phyloP scores from a whole-genome alignment of 148 eudicot species.

The Arbutus unedo region DNA sequence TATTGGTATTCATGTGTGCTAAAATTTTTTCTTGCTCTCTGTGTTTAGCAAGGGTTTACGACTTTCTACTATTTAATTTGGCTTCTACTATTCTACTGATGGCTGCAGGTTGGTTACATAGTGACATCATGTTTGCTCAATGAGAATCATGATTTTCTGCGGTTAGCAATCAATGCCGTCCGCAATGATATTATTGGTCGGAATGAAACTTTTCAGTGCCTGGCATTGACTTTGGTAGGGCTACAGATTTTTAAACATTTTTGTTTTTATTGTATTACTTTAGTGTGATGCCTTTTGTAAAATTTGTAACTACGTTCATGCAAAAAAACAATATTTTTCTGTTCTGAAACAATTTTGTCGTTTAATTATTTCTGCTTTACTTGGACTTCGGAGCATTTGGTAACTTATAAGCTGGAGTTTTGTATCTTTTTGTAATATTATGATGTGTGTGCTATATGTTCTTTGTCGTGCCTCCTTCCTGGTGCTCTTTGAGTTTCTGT shows the following conservation, averaged over 20 bases:
- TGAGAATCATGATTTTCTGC: conserved; percentile 94
- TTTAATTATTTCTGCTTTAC: not conserved
- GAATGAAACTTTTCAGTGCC: conserved; percentile 97
- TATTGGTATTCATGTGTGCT: not conserved
- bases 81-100: conserved; percentile 41
- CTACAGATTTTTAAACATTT: conserved; percentile 31
- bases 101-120: conserved; percentile 92
- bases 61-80: conserved; percentile 57
- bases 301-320: not conserved
- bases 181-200: conserved; percentile 98
- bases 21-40: conserved; percentile 5
- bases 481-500: not conserved
- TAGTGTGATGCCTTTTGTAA: not conserved
- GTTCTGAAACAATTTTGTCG: conserved; percentile 10
- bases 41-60: not conserved
- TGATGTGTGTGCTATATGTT: not conserved
- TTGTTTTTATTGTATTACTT: not conserved
- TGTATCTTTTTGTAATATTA: not conserved
- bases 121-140: conserved; percentile 91
- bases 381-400: not conserved
- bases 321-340: not conserved
- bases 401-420: not conserved
- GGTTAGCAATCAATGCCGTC: conserved; percentile 91
- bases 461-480: not conserved
- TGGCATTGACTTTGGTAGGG: conserved; percentile 95